A percentile compares a stretch with the other conserved stretches of the same genome.
These are phyloP conservation scores for Marchantia paleacea DNA, from an alignment of 225 moss, liverwort and hornwort genomes.

Conservation along the genomic window DNA sequence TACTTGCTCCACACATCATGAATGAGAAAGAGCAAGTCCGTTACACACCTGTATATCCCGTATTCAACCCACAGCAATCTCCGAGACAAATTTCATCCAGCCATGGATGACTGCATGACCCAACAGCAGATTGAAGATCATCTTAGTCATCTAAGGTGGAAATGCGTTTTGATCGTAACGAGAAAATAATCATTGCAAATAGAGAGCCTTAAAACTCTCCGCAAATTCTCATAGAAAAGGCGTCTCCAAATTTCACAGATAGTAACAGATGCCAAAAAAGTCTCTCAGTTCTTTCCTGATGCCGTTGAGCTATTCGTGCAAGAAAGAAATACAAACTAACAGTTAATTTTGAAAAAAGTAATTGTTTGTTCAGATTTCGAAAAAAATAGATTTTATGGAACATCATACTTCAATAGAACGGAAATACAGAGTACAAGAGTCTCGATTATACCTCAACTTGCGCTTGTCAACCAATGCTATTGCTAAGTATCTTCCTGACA, in stretches of 20 bases:
- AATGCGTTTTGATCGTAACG: not conserved
- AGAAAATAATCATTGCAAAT: not conserved
- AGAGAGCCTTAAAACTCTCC: no score
- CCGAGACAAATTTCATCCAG: conserved; percentile 85
- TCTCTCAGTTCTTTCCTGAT: no score
- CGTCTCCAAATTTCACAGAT: no score
- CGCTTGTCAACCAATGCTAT: conserved; percentile 99
- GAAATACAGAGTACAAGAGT: not conserved
- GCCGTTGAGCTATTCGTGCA: not conserved
- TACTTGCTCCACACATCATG: not conserved
- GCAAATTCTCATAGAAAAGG: no score
- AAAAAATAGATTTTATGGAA: not conserved
- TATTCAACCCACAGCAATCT: conserved; percentile 81
- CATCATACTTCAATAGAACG: not conserved
- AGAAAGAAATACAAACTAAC: not conserved
- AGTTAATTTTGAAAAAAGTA: not conserved
- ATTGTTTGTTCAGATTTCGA: not conserved
- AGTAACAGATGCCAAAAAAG: no score
- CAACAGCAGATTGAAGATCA: not conserved
- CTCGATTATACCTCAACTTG: conserved; percentile 66
- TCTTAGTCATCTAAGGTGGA: no score
- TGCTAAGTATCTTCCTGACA: conserved; percentile 92
- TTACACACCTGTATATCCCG: conserved; percentile 75
- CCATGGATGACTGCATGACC: conserved; percentile 79
- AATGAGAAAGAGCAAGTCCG: not conserved